Percentiles rank a stretch among this genome's conserved stretches.
Conservation (phyloP, 371 early-diverging fungal genomes). For the Rhizomucor pusillus region DNA sequence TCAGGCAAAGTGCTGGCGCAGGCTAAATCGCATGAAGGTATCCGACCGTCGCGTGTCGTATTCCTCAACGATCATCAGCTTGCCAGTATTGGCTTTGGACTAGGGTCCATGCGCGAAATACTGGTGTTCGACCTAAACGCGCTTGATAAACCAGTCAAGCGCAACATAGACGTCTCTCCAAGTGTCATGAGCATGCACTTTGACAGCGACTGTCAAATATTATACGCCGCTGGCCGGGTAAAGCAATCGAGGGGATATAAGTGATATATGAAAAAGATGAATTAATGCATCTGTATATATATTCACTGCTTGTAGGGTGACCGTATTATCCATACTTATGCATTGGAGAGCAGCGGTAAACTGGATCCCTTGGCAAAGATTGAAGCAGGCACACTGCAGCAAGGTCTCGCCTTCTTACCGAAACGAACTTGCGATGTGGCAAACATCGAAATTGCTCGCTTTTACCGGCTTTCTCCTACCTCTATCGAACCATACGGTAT, state of each 20-base stretch:
- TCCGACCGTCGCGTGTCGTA: constrained; percentile 66
- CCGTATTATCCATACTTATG: constrained; percentile 47
- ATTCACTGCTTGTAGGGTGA: constrained; percentile 37
- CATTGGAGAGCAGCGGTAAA: constrained; percentile 15
- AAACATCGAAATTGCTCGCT: constrained; percentile 65
- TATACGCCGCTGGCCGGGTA: constrained; percentile 66
- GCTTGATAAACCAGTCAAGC: constrained; percentile 22
- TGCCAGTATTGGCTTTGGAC: constrained; percentile 73
- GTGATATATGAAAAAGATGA: too few species aligned
- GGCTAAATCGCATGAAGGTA: constrained; percentile 65
- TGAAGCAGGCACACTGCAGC: constrained; percentile 60
- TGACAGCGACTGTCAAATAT: constrained; percentile 64
- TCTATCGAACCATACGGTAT: constrained; percentile 71
- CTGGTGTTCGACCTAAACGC: constrained; percentile 50
- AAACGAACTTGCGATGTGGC: constrained; percentile 64
- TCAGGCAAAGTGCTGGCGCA: constrained; percentile 53
- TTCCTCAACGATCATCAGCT: constrained; percentile 64
- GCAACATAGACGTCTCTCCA: constrained; percentile 71
- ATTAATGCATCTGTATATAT: neutral
- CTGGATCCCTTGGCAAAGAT: constrained; percentile 56
- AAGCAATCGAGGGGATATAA: constrained; percentile 4
- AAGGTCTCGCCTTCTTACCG: constrained; percentile 66
- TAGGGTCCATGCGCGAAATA: constrained; percentile 61
- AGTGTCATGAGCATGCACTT: constrained; percentile 67
- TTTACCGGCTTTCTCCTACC: constrained; percentile 65